These are phyloP conservation scores for Starmerella powellii DNA, from an alignment of 805 yeast genomes.

Conservation along the genomic window DNA sequence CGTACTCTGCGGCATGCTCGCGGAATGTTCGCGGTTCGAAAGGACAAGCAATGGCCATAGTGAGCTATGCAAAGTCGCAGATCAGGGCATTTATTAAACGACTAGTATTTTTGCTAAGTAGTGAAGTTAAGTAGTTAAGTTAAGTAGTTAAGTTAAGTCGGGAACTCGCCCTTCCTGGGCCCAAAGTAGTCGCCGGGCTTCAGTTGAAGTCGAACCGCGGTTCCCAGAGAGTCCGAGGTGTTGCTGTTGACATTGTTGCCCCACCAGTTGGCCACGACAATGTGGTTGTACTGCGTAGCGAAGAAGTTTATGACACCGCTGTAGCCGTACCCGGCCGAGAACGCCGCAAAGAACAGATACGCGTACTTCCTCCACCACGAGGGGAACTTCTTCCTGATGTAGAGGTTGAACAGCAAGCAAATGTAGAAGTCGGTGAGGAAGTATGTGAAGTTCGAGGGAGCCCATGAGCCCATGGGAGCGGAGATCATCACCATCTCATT, in stretches of 20 bases:
- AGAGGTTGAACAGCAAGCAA: slow-evolving; percentile 36
- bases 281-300: slow-evolving; percentile 29
- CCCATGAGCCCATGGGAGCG: slow-evolving; percentile 25
- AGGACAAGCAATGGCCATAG: too few relatives aligned
- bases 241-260: slow-evolving; percentile 29
- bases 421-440: slow-evolving; percentile 33
- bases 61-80: too few relatives aligned
- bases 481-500: slow-evolving; percentile 16
- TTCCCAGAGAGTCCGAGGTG: neutral
- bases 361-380: slow-evolving; percentile 46
- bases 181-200: slow-evolving; percentile 12
- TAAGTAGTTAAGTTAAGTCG: too few relatives aligned
- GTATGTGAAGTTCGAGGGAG: slow-evolving; percentile 37
- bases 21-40: too few relatives aligned
- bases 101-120: too few relatives aligned
- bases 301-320: slow-evolving; percentile 37
- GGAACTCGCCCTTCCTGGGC: slow-evolving; percentile 10
- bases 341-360: slow-evolving; percentile 38
- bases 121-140: too few relatives aligned
- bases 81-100: too few relatives aligned
- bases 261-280: slow-evolving; percentile 36
- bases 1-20: too few relatives aligned
- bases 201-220: slow-evolving; percentile 1
- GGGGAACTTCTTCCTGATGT: slow-evolving; percentile 33
- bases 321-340: slow-evolving; percentile 40